These are phyloP conservation scores for Oryza meridionalis DNA, from an alignment of 176 grass and related monocot species.

Conservation along the genomic window DNA sequence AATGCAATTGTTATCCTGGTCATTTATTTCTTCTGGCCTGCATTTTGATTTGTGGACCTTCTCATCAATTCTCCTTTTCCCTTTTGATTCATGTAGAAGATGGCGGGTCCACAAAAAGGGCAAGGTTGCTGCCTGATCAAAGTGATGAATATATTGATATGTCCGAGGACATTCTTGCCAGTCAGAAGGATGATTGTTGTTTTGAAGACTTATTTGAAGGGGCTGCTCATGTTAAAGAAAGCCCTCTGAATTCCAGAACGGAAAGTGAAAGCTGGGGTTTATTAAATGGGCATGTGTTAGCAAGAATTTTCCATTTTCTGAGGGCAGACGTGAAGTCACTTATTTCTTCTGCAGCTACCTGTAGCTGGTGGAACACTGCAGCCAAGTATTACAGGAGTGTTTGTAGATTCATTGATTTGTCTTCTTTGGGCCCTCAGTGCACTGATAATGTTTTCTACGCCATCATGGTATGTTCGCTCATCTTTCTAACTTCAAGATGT, in stretches of 20 bases:
- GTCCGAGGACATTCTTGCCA: slow-evolving; percentile 60
- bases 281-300: slow-evolving; percentile 63
- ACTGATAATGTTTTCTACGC: slow-evolving; percentile 63
- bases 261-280: slow-evolving; percentile 69
- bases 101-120: slow-evolving; percentile 73
- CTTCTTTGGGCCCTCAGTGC: slow-evolving; percentile 73
- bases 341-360: slow-evolving; percentile 79
- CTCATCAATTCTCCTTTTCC: slow-evolving; percentile 18
- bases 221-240: slow-evolving; percentile 50
- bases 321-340: slow-evolving; percentile 84
- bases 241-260: slow-evolving; percentile 8
- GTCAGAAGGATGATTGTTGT: slow-evolving; percentile 65
- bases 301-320: slow-evolving; percentile 92
- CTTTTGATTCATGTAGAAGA: slow-evolving; percentile 62
- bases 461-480: slow-evolving; percentile 71
- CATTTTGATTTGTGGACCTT: slow-evolving; percentile 11
- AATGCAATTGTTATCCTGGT: slow-evolving; percentile 8
- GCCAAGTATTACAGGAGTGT: slow-evolving; percentile 71
- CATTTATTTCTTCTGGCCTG: slow-evolving; percentile 4
- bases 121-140: slow-evolving; percentile 63
- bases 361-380: slow-evolving; percentile 73
- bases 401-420: slow-evolving; percentile 76
- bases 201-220: slow-evolving; percentile 81
- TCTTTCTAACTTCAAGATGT: slow-evolving; percentile 26
- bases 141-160: slow-evolving; percentile 72